Base-by-base conservation (phyloP, 2,329 filamentous ascomycete species). In the Exophiala aquamarina region DNA sequence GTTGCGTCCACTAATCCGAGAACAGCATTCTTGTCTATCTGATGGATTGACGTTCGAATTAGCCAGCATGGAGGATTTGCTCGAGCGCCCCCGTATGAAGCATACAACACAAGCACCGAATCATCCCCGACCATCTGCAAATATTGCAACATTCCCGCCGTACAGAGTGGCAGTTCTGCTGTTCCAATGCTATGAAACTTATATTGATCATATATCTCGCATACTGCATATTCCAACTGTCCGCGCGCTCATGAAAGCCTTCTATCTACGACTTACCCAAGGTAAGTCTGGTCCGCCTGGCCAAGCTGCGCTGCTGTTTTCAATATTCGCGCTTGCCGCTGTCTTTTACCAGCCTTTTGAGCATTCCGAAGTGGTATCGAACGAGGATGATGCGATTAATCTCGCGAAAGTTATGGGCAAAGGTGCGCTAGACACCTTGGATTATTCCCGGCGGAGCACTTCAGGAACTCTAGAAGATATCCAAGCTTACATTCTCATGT, bases 301-400 rank as follows among this genome's bases (percentile, higher is more conserved):
- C 8, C 52, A 62, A 54, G 59, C 59, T 21, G 61, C 58, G 3
- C 39, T 63, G 3, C 44, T 63, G 29, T 55, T 62, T 40, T 59
- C 61, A 11, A 48, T 61, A 13, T 59, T 62, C 32, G 50, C 58
- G 2, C 48, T 62, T 13, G 48, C 52, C 39, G 54, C 55, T 2
- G 61, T 57, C 43, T 62, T 61, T 44, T 60, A 59, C 40, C 39
- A 47, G 2, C 48, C 54, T 8, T 47, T 37, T 13, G 44, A 47
- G 4, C 40, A 39, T 33, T 56, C 54, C 5, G 55, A 58, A 40
- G 47, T 55, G 26, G 54, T 49, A 10, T 43, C 43, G 6, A 50
- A 29, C 13, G 32, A 34, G 32, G 5, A 11, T 5, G 29, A 47
- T 11, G 29, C 35, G 39, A 21, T 41, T 21, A 9, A 39, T n/a